A percentile compares a stretch with the other conserved stretches of the same genome.
phyloP scores from a whole-genome alignment of 2,329 filamentous ascomycete species.

The Hymenoscyphus infarciens region DNA sequence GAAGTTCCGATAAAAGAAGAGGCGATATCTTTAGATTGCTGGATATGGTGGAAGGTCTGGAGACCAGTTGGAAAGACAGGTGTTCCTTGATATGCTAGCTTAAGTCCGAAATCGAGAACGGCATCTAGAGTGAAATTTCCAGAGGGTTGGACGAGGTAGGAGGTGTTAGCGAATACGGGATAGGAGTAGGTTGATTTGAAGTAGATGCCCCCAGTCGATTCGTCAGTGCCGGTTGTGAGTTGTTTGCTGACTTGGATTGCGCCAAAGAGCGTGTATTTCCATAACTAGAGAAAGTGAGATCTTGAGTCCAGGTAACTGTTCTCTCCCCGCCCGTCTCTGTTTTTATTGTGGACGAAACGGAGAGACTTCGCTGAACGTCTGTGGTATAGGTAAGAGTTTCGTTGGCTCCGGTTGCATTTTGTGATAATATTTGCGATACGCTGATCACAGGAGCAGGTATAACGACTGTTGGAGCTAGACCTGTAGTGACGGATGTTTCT shows the following conservation, averaged over 20 bases:
- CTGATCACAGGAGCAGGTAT: constrained; percentile 43
- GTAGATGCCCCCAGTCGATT: constrained; percentile 30
- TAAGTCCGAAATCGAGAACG: constrained; percentile 46
- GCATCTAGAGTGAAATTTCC: constrained; percentile 48
- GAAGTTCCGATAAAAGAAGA: constrained; percentile 38
- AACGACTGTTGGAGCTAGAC: constrained; percentile 37
- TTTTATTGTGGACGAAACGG: constrained; percentile 48
- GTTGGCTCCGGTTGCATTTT: constrained; percentile 50
- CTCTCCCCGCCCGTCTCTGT: constrained; percentile 43
- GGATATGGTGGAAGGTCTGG: constrained; percentile 48
- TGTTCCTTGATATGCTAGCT: constrained; percentile 43
- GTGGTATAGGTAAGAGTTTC: constrained; percentile 58
- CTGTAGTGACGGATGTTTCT: constrained; percentile 49
- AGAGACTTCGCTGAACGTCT: constrained; percentile 51
- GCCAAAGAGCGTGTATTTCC: constrained; percentile 53
- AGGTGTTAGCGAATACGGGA: constrained; percentile 56
- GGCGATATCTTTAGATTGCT: constrained; percentile 23
- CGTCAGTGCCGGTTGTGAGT: constrained; percentile 47
- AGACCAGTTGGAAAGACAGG: constrained; percentile 58
- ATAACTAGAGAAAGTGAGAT: constrained; percentile 52
- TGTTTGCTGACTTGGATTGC: constrained; percentile 51
- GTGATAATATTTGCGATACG: constrained; percentile 47
- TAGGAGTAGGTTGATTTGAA: constrained; percentile 50
- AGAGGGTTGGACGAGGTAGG: constrained; percentile 42
- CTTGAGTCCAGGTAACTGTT: constrained; percentile 54